Evolutionary conservation across 768 basidiomycete species (phyloP).

Genomic region (Hemileccinum impolitum): DNA sequence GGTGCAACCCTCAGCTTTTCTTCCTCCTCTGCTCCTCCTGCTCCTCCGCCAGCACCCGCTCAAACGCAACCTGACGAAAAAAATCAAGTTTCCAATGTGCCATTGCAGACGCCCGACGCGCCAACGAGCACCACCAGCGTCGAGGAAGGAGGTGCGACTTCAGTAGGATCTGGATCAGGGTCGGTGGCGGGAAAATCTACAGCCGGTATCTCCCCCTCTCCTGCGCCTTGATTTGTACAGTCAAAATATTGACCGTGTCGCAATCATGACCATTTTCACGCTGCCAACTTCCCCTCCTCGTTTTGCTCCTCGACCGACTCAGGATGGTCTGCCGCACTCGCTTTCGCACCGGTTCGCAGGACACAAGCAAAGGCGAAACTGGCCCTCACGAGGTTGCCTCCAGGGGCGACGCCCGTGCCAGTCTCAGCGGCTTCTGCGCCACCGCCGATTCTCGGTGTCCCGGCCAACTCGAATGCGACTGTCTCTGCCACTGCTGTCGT

Average conservation of each 20-base stretch:
- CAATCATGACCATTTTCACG: slow-evolving; percentile 31
- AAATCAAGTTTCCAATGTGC: slow-evolving; percentile 14
- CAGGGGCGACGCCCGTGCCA: slow-evolving; percentile 54
- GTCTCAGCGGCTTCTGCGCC: slow-evolving; percentile 37
- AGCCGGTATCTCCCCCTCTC: slow-evolving; percentile 53
- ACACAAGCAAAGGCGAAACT: slow-evolving; percentile 58
- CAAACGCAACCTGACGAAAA: slow-evolving; percentile 19
- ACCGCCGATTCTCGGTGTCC: slow-evolving; percentile 30
- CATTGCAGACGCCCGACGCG: slow-evolving; percentile 22
- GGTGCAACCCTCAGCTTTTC: slow-evolving; percentile 50
- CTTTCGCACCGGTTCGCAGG: slow-evolving; percentile 81
- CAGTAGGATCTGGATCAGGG: slow-evolving; percentile 28
- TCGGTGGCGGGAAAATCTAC: slow-evolving; percentile 43
- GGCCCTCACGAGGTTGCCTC: slow-evolving; percentile 30
- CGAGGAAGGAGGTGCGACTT: slow-evolving; percentile 25
- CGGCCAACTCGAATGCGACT: slow-evolving; percentile 24
- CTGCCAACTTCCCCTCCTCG: slow-evolving; percentile 2
- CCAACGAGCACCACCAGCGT: slow-evolving; percentile 23
- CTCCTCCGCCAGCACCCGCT: slow-evolving; percentile 17
- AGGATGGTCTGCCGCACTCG: slow-evolving; percentile 90
- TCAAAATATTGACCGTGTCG: slow-evolving; percentile 37
- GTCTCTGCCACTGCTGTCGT: slow-evolving; percentile 62
- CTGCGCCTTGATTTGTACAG: slow-evolving; percentile 36
- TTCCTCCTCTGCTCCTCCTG: slow-evolving; percentile 37
- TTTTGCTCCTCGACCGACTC: too few relatives aligned